These are phyloP conservation scores for Tolypocladium pustulatum DNA, from an alignment of 2,329 filamentous ascomycete genomes.

Conservation along the genomic window DNA sequence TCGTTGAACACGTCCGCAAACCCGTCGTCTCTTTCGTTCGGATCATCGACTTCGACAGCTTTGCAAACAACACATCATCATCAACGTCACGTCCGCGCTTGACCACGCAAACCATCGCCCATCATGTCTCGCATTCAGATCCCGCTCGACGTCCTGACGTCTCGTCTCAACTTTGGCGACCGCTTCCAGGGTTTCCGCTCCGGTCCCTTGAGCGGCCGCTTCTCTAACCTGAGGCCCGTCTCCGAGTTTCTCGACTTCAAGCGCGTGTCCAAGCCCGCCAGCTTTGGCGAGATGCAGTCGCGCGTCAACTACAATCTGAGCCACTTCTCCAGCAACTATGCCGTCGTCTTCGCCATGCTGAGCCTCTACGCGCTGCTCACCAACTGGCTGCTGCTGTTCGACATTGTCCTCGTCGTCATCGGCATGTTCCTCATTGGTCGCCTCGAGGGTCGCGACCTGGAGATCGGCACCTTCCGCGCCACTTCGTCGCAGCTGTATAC, in stretches of 20 bases:
- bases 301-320: slow-evolving; percentile 94
- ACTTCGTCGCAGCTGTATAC: slow-evolving; percentile 94
- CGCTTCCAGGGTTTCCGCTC: slow-evolving; percentile 77
- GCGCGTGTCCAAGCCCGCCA: slow-evolving; percentile 85
- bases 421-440: slow-evolving; percentile 90
- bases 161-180: slow-evolving; percentile 74
- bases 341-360: slow-evolving; percentile 85
- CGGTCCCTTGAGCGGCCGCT: slow-evolving; percentile 69
- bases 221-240: slow-evolving; percentile 84
- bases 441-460: slow-evolving; percentile 78
- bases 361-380: slow-evolving; percentile 91
- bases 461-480: slow-evolving; percentile 71
- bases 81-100: neutral
- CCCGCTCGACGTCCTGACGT: slow-evolving; percentile 83
- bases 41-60: neutral
- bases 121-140: slow-evolving; percentile 83
- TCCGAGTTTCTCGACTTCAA: slow-evolving; percentile 95
- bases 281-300: slow-evolving; percentile 82
- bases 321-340: slow-evolving; percentile 98
- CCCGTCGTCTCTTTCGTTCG: neutral
- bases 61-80: neutral
- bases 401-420: slow-evolving; percentile 76
- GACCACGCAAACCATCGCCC: slow-evolving; percentile 5
- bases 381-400: slow-evolving; percentile 78
- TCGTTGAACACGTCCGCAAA: neutral